phyloP scores from a whole-genome alignment of 1,284 basidiomycete species.

The Rhodotorula sp. region DNA sequence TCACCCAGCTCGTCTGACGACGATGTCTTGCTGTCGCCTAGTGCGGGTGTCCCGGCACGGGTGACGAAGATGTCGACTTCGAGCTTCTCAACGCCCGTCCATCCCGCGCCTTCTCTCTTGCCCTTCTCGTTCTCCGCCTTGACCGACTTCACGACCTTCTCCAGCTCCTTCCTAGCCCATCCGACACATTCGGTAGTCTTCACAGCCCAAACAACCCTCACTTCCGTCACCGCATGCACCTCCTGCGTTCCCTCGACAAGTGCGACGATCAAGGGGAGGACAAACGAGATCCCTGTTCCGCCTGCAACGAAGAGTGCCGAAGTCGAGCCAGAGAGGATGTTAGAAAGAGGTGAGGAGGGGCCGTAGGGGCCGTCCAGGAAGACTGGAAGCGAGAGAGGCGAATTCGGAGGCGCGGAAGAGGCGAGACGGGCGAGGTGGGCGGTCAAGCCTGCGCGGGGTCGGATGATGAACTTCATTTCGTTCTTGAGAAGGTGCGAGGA shows the following conservation, averaged over 20 bases:
- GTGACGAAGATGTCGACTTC: background rate
- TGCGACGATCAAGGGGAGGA: constrained; percentile 47
- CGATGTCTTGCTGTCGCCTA: background rate
- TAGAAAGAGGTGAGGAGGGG: constrained; percentile 39
- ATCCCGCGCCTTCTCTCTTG: background rate
- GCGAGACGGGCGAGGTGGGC: constrained; percentile 42
- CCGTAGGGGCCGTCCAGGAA: constrained; percentile 53
- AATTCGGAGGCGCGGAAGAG: background rate
- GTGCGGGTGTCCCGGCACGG: background rate
- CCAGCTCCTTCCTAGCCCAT: constrained; percentile 16
- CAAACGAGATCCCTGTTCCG: constrained; percentile 50
- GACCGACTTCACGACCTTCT: background rate
- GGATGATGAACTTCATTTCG: constrained; percentile 44
- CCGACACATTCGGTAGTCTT: constrained; percentile 1
- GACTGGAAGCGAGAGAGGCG: constrained; percentile 42
- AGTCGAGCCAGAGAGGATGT: constrained; percentile 45
- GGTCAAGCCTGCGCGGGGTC: constrained; percentile 49
- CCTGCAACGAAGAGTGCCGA: constrained; percentile 50
- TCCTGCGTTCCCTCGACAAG: constrained; percentile 25
- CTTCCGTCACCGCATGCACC: background rate
- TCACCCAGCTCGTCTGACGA: background rate
- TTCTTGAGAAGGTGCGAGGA: background rate
- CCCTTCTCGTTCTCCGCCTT: no score
- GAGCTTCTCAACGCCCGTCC: background rate
- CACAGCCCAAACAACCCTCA: constrained; percentile 3